Percentiles rank a stretch among this genome's conserved stretches.
Conservation (phyloP, 1,284 basidiomycete species). For the Ceratobasidium sp. region DNA sequence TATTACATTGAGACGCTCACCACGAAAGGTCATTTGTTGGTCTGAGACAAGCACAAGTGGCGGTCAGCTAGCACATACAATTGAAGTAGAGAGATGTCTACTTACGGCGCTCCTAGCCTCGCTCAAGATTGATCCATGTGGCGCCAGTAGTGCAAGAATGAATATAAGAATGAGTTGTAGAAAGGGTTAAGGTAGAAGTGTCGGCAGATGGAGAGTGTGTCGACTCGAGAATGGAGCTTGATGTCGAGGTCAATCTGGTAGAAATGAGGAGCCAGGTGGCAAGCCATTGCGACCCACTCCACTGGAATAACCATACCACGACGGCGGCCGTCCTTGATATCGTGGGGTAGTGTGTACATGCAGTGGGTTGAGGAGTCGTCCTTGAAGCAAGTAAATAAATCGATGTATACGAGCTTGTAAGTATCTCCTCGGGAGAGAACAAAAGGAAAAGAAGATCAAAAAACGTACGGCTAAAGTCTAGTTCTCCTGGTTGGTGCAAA, state of each 20-base stretch:
- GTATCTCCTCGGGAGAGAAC: background rate
- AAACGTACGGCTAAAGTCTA: background rate
- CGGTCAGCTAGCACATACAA: no score
- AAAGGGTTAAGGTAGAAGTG: background rate
- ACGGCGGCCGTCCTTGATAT: background rate
- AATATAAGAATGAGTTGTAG: no score
- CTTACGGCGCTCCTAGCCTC: no score
- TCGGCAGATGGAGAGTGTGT: background rate
- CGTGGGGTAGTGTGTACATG: no score
- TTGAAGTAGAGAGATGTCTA: no score
- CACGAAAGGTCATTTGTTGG: no score
- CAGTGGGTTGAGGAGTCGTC: background rate
- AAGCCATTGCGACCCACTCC: background rate
- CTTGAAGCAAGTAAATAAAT: background rate
- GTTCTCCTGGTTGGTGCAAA: background rate
- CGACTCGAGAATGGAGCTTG: background rate
- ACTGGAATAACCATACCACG: background rate
- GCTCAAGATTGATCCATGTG: no score
- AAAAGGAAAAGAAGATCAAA: background rate
- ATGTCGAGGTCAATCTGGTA: no score
- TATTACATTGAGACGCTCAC: no score
- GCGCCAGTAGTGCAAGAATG: no score
- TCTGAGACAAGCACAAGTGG: no score
- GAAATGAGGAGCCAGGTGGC: constrained; percentile 5
- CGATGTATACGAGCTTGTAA: background rate